A percentile compares a stretch with the other conserved stretches of the same genome.
phyloP scores from a whole-genome alignment of 2,329 filamentous ascomycete genomes.

The Beauveria bassiana region DNA sequence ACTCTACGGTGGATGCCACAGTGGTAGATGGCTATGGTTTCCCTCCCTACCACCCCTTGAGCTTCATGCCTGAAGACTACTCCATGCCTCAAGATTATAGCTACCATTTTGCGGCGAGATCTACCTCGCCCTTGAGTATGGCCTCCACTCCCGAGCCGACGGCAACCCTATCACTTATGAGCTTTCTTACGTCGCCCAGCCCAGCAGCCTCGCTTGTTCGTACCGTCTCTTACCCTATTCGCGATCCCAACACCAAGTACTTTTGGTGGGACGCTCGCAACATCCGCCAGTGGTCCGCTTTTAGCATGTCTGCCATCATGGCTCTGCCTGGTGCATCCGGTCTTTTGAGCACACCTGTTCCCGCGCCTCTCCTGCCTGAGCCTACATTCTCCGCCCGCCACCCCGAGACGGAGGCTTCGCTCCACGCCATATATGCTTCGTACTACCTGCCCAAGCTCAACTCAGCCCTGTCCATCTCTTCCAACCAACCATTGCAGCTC shows the following conservation, averaged over 20 bases:
- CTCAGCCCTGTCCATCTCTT: constrained; percentile 69
- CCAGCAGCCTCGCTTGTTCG: constrained; percentile 76
- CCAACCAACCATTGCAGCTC: constrained; percentile 54
- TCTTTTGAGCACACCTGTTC: constrained; percentile 64
- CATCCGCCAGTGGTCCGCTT: constrained; percentile 73
- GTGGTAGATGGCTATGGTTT: constrained; percentile 68
- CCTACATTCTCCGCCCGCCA: constrained; percentile 52
- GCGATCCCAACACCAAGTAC: constrained; percentile 64
- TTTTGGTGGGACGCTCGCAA: constrained; percentile 97
- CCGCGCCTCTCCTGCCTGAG: constrained; percentile 51
- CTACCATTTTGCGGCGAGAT: constrained; percentile 38
- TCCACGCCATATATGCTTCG: constrained; percentile 66
- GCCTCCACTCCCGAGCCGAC: constrained; percentile 36
- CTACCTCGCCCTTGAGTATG: constrained; percentile 36
- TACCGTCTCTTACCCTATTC: constrained; percentile 62
- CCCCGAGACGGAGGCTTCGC: constrained; percentile 69
- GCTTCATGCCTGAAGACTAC: constrained; percentile 29
- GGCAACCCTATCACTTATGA: constrained; percentile 61
- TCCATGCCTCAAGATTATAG: constrained; percentile 30
- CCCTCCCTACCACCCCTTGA: constrained; percentile 75
- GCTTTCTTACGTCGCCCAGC: constrained; percentile 72
- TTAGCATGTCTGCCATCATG: constrained; percentile 65
- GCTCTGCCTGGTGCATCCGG: constrained; percentile 63
- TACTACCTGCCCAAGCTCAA: constrained; percentile 86
- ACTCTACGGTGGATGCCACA: constrained; percentile 57